A percentile compares a stretch with the other conserved stretches of the same genome.
These are phyloP conservation scores for Starmerella potacharoeniae DNA, from an alignment of 805 yeast genomes.

Conservation along the genomic window DNA sequence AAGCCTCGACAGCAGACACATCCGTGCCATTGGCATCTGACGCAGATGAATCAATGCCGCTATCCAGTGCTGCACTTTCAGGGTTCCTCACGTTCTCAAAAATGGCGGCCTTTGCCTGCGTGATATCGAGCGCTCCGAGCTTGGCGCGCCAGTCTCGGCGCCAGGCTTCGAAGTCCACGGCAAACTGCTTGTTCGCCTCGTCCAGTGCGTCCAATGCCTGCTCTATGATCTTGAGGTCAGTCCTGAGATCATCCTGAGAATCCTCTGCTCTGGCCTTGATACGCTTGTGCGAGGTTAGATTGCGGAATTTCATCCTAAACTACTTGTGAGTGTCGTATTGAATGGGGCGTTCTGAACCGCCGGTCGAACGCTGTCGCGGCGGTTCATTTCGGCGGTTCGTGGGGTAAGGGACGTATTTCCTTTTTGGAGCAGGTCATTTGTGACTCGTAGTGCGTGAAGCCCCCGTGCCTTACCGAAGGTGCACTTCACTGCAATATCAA, in stretches of 20 bases:
- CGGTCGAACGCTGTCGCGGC: neutral
- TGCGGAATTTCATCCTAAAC: neutral
- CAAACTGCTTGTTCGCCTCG: neutral
- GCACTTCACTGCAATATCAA: too few relatives aligned
- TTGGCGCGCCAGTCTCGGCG: neutral
- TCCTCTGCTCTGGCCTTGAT: neutral
- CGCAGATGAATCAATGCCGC: neutral
- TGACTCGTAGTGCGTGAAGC: neutral
- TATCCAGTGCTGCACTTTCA: neutral
- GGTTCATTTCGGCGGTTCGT: neutral
- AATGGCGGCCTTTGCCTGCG: neutral
- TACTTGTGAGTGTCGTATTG: neutral
- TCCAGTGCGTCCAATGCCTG: conserved; percentile 6
- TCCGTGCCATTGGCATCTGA: neutral
- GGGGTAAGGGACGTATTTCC: neutral
- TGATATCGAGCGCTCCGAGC: neutral
- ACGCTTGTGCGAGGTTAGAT: neutral
- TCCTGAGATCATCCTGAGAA: neutral
- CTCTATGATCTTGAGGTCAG: neutral
- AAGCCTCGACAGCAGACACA: neutral
- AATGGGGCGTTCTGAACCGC: too few relatives aligned
- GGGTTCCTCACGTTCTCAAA: neutral
- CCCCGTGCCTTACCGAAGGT: neutral
- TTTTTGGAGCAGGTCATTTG: neutral
- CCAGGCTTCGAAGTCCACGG: neutral